phyloP scores from a whole-genome alignment of 257 asterid species.

The Scutellaria barbata region DNA sequence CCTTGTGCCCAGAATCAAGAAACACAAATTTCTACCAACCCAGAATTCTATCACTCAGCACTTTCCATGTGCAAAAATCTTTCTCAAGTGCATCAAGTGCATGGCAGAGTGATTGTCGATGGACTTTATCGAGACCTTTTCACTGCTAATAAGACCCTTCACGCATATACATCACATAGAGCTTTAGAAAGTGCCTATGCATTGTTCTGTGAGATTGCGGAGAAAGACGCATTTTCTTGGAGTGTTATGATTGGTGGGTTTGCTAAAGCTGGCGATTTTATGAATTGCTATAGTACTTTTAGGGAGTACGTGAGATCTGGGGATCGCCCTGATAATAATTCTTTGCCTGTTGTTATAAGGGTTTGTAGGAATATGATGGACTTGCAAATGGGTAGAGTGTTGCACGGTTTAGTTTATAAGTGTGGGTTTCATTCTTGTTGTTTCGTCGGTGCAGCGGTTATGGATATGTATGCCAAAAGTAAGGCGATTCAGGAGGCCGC shows the following conservation, averaged over 20 bases:
- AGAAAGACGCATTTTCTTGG: slow-evolving; percentile 56
- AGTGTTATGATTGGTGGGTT: slow-evolving; percentile 65
- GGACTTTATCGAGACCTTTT: slow-evolving; percentile 42
- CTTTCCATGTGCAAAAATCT: slow-evolving; percentile 37
- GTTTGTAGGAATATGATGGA: slow-evolving; percentile 47
- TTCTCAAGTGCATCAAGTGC: slow-evolving; percentile 48
- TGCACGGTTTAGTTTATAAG: slow-evolving; percentile 51
- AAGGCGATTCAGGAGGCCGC: slow-evolving; percentile 48
- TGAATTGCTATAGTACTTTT: slow-evolving; percentile 46
- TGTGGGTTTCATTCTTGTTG: slow-evolving; percentile 43
- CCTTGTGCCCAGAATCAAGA: background rate
- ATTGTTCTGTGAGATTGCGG: slow-evolving; percentile 45
- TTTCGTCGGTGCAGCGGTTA: slow-evolving; percentile 53
- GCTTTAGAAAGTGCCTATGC: slow-evolving; percentile 44
- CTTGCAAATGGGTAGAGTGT: slow-evolving; percentile 49
- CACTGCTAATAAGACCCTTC: slow-evolving; percentile 50
- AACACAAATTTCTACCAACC: slow-evolving; percentile 29
- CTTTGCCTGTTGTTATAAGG: slow-evolving; percentile 59
- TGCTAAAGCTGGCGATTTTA: slow-evolving; percentile 49
- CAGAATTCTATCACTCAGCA: slow-evolving; percentile 32
- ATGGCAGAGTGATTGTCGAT: slow-evolving; percentile 41
- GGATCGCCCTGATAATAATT: slow-evolving; percentile 47
- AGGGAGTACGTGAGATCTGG: slow-evolving; percentile 59
- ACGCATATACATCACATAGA: slow-evolving; percentile 40
- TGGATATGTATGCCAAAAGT: slow-evolving; percentile 60